Evolutionary conservation across 345 rosid genomes (phyloP).

Genomic region (Noccaea caerulescens): DNA sequence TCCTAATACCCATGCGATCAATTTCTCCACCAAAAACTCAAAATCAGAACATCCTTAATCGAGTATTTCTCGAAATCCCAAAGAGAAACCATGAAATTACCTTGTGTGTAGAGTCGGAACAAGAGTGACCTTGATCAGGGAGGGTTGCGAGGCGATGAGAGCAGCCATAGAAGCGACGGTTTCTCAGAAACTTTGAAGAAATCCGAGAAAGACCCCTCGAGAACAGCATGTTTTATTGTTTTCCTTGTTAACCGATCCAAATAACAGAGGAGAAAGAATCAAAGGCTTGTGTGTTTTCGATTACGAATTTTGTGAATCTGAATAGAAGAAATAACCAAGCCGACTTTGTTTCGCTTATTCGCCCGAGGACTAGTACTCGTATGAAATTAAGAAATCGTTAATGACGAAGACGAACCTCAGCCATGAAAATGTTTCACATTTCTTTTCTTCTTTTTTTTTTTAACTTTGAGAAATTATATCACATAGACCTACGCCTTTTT

Average conservation of each 20-base stretch:
- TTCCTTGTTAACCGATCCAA: constrained; percentile 26
- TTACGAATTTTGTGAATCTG: constrained; percentile 36
- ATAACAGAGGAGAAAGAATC: neutral
- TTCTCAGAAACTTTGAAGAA: constrained; percentile 46
- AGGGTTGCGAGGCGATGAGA: constrained; percentile 31
- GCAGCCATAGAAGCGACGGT: constrained; percentile 41
- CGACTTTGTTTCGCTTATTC: constrained; percentile 3
- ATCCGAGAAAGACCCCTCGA: constrained; percentile 44
- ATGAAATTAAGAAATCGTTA: neutral
- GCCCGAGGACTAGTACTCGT: no score
- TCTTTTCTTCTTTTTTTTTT: neutral
- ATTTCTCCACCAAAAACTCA: neutral
- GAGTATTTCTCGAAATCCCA: neutral
- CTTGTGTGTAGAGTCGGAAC: constrained; percentile 41
- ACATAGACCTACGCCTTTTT: constrained; percentile 4
- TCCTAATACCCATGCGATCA: neutral
- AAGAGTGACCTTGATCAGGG: constrained; percentile 33
- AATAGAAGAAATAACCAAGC: constrained; percentile 3
- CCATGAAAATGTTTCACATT: constrained; percentile 30
- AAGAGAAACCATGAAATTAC: constrained; percentile 34
- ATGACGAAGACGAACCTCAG: constrained; percentile 48
- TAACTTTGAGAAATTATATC: neutral
- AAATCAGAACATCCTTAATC: constrained; percentile 12
- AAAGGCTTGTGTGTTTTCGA: neutral
- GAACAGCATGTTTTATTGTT: constrained; percentile 39